Percentiles rank a stretch among this genome's conserved stretches.
phyloP scores from a whole-genome alignment of 2,329 filamentous ascomycete genomes.

The Sphaceloma murrayae region DNA sequence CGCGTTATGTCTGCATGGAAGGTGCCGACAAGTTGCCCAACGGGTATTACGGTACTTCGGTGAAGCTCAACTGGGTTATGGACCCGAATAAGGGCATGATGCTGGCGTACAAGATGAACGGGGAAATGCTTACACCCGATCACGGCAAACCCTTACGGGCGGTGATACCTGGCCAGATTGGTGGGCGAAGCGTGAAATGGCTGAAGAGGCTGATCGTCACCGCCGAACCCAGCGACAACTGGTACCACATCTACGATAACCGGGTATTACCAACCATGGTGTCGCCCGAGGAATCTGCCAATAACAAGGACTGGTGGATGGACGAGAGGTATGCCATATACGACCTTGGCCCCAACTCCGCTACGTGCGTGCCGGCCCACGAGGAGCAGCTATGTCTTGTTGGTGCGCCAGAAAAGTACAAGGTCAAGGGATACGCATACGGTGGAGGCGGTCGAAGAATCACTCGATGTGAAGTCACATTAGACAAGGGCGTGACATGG shows the following conservation, averaged over 20 bases:
- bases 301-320: conserved; percentile 67
- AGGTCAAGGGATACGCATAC: conserved; percentile 73
- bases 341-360: conserved; percentile 80
- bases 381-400: conserved; percentile 54
- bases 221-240: conserved; percentile 72
- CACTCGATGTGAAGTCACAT: conserved; percentile 70
- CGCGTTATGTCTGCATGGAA: conserved; percentile 81
- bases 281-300: conserved; percentile 67
- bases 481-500: conserved; percentile 78
- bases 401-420: conserved; percentile 46
- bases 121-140: conserved; percentile 67
- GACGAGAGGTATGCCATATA: conserved; percentile 91
- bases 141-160: conserved; percentile 76
- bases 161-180: conserved; percentile 84
- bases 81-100: conserved; percentile 75
- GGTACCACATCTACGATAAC: conserved; percentile 95
- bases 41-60: conserved; percentile 76
- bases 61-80: conserved; percentile 82
- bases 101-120: conserved; percentile 86
- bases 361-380: conserved; percentile 69
- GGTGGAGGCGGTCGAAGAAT: conserved; percentile 76
- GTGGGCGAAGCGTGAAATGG: conserved; percentile 90
- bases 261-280: conserved; percentile 79
- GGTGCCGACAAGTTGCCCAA: conserved; percentile 81
- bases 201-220: conserved; percentile 72